Evolutionary conservation across 2,329 filamentous ascomycete species (phyloP), one percentile per base, ranked within the genome.

Genomic region (Dactylellina parvicollis): DNA sequence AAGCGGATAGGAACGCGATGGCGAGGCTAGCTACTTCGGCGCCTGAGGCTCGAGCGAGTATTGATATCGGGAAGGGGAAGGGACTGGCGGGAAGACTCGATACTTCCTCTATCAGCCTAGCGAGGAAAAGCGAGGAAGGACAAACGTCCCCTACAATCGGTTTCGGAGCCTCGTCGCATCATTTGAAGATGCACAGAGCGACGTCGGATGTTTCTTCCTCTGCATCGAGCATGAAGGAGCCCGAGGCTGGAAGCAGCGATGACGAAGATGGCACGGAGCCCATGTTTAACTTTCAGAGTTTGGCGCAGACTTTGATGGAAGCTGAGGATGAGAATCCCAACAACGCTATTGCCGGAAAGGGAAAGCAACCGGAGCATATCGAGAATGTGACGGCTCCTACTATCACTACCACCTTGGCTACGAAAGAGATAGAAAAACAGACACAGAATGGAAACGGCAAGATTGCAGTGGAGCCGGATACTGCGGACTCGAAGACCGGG

Each of bases 211-310:
- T 67, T 18, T 74, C 70, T 8, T 74, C 70, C 5, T 74, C 70
- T 4, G 70, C 62, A 16, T 74, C 70, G 32, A 74, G 70, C 18
- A 69, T 67, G 70, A 74, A 74, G 34, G 61, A 69, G 32, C 70
- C 70, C 4, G 70, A 67, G 20, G 67, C 74, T 3, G 57, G 60
- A 4, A 67, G 52, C 55, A 74, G 71, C 14, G 76, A 72, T 20
- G 76, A 77, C 28, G 77, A 75, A 14, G 76, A 77, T 42, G 75
- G 75, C 14, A 75, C 85, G 0, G 93, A 97, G 79, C 87, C 92
- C 2, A 88, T 96, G 86, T 95, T 96, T 81, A 97, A 96, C 80
- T 97, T 97, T 79, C 86, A 88, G 64, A 96, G 92, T 76, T 82
- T 98, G 20, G 91, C 92, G 1, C 91, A 92, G 74, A 91, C 96